Conservation (phyloP, 495 filamentous ascomycete species). For the Neurospora terricola region DNA sequence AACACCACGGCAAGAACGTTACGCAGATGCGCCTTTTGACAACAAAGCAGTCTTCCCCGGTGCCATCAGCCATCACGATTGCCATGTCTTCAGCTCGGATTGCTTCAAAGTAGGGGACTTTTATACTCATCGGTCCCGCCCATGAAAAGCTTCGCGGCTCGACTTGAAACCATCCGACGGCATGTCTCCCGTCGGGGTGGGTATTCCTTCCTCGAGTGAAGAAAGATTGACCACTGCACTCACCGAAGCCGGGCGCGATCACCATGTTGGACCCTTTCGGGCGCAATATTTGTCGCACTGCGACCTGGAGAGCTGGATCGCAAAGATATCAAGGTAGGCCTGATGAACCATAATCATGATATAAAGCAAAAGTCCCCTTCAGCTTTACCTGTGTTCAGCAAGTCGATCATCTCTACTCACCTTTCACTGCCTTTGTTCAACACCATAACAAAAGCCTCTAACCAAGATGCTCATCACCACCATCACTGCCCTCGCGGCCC, state of each 20-base stretch:
- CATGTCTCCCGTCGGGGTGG: neutral
- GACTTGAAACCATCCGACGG: neutral
- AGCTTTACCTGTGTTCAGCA: too few species aligned
- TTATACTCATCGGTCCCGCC: neutral
- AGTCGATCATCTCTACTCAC: neutral
- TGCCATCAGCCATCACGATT: neutral
- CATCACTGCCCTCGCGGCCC: neutral
- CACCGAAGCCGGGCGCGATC: neutral
- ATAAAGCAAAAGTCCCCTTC: too few species aligned
- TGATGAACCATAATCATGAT: too few species aligned
- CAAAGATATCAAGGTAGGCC: neutral
- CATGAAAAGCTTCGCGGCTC: neutral
- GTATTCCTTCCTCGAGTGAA: neutral
- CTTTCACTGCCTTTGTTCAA: neutral
- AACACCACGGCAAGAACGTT: neutral
- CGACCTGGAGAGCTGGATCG: neutral
- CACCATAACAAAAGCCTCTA: neutral
- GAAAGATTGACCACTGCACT: neutral
- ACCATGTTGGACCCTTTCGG: neutral
- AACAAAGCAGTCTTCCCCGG: too few species aligned
- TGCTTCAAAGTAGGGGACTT: neutral
- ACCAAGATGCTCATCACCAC: neutral
- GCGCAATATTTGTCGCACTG: neutral
- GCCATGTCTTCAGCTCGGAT: neutral
- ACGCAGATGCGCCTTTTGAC: neutral